Evolutionary conservation across 192 early-diverging fungal species (phyloP), one percentile per base, ranked within the genome.

Genomic region (Coemansia guatemalensis): DNA sequence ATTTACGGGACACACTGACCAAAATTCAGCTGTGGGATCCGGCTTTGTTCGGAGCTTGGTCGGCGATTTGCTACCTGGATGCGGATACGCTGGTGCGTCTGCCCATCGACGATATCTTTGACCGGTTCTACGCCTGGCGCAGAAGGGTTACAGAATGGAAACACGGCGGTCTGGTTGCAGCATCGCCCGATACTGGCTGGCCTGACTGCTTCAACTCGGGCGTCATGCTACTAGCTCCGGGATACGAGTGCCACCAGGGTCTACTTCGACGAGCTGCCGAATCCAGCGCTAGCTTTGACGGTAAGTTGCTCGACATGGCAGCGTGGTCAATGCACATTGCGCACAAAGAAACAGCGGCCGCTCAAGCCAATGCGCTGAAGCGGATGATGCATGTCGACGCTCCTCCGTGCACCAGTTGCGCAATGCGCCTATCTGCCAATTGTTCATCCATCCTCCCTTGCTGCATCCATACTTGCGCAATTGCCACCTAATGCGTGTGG

Each of bases 171-270:
- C 68, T 80, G 48, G 88, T 96, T 75, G 90, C 92, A 3, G 94
- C 96, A 5, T 86, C 93, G 5, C 91, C 94, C 6, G 96, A 98
- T 56, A 90, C 90, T 23, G 95, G 95, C 1, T 98, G 96, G 96
- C 96, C 96, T 0, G 96, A 98, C 69, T 92, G 89, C 61, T 98
- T 98, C 82, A 98, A 98, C 72, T 96, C 96, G 48, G 96, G 95
- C 5, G 93, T 98, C 2, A 90, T 98, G 84, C 48, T 81, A 50
- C 56, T 81, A 11, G 73, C 73, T 4, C 78, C 78, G 3, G 78
- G 78, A 12, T 89, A 91, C 44, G 78, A 83, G 11, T 72, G 80
- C 48, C 90, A 93, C 23, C 74, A 75, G 33, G 69, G 48, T 6
- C 69, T 81, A 22, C 63, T 86, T 22, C 89, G 81, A 60, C 55